Evolutionary conservation across 805 yeast genomes (phyloP).

Genomic region (Candida andamanensis): DNA sequence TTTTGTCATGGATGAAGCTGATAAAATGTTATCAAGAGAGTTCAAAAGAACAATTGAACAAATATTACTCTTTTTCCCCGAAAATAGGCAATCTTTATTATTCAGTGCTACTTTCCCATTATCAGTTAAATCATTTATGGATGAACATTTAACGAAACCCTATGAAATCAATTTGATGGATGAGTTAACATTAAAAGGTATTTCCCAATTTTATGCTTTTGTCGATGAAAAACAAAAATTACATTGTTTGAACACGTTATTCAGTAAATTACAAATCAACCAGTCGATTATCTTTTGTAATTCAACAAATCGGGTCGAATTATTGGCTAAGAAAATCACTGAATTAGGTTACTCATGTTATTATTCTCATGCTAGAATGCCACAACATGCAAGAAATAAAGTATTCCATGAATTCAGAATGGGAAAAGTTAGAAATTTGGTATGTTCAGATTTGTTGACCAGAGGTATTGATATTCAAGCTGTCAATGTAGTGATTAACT

Average conservation of each 20-base stretch:
- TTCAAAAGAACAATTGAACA: conserved; percentile 85
- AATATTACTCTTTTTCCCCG: conserved; percentile 75
- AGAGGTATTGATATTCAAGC: conserved; percentile 99
- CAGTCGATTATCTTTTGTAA: conserved; percentile 97
- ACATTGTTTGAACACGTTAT: conserved; percentile 91
- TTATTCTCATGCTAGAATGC: conserved; percentile 96
- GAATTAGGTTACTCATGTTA: conserved; percentile 95
- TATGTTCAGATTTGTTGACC: conserved; percentile 92
- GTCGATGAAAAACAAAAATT: conserved; percentile 95
- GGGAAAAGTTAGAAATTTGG: conserved; percentile 95
- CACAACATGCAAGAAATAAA: conserved; percentile 93
- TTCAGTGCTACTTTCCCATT: conserved; percentile 96
- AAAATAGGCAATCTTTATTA: conserved; percentile 65
- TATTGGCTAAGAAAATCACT: conserved; percentile 91
- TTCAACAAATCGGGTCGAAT: conserved; percentile 93
- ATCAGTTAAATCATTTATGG: conserved; percentile 90
- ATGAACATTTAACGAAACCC: conserved; percentile 81
- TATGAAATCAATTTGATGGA: conserved; percentile 97
- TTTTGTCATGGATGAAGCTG: conserved; percentile 98
- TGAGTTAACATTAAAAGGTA: conserved; percentile 92
- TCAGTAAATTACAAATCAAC: conserved; percentile 90
- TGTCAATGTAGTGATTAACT: conserved; percentile 94
- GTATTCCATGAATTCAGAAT: conserved; percentile 98
- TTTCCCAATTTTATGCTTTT: conserved; percentile 96
- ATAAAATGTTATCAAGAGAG: conserved; percentile 89